These are phyloP conservation scores for Entonaema liquescens DNA, from an alignment of 495 filamentous ascomycete species.

Conservation along the genomic window DNA sequence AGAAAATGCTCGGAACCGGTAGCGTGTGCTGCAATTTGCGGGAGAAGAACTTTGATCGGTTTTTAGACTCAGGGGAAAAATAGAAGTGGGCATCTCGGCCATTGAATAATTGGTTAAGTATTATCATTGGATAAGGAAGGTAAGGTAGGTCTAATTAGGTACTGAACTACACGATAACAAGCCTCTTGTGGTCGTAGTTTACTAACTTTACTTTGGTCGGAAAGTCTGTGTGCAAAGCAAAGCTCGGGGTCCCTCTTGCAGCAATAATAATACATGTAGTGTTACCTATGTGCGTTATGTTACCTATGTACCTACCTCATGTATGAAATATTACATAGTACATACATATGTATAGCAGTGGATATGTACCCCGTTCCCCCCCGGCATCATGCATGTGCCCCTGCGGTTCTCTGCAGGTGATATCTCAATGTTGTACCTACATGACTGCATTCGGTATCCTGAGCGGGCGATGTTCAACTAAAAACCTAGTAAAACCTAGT, in stretches of 20 bases:
- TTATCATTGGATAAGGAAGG: constrained; percentile 34
- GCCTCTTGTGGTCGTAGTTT: constrained; percentile 9
- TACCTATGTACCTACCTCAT: background rate
- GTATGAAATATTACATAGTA: background rate
- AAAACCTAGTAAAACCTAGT: background rate
- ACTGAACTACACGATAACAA: constrained; percentile 27
- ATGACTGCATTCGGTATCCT: background rate
- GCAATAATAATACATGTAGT: constrained; percentile 26
- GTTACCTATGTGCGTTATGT: constrained; percentile 13
- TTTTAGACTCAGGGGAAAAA: constrained; percentile 36
- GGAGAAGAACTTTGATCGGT: constrained; percentile 13
- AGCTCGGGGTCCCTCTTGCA: constrained; percentile 2
- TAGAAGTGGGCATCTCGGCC: constrained; percentile 31
- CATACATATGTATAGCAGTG: background rate
- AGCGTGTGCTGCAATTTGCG: constrained; percentile 11
- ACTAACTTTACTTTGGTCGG: constrained; percentile 24
- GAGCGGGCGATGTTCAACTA: background rate
- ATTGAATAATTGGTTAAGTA: constrained; percentile 35
- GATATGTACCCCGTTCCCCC: background rate
- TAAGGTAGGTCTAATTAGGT: constrained; percentile 38
- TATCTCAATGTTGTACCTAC: constrained; percentile 7
- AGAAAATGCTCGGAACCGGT: constrained; percentile 9
- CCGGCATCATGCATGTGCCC: constrained; percentile 12
- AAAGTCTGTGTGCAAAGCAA: constrained; percentile 28
- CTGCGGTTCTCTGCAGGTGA: constrained; percentile 29